phyloP scores from a whole-genome alignment of 352 stramenopile species.

The Phytopythium sindhum region DNA sequence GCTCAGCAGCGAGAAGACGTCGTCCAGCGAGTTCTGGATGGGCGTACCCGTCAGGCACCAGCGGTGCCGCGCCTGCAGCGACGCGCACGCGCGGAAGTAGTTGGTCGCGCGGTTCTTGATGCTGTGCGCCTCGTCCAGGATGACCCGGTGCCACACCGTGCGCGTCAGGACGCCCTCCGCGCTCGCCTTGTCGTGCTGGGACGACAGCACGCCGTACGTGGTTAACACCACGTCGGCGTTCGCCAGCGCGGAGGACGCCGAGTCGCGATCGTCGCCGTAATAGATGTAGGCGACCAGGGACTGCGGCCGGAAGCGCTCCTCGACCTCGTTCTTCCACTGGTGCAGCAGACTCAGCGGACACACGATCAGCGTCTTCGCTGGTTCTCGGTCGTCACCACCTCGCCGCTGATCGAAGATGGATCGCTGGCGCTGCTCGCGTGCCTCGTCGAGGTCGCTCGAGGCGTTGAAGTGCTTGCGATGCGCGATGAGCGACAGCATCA shows the following conservation, averaged over 20 bases:
- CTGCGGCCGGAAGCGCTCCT: slow-evolving; percentile 53
- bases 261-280: slow-evolving; percentile 65
- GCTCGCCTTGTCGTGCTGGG: slow-evolving; percentile 36
- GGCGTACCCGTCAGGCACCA: slow-evolving; percentile 92
- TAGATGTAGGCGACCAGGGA: slow-evolving; percentile 59
- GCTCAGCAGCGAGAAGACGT: slow-evolving; percentile 82
- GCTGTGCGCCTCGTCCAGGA: slow-evolving; percentile 89
- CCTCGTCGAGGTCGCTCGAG: not conserved
- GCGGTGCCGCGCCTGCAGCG: slow-evolving; percentile 53
- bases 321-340: slow-evolving; percentile 85
- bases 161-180: slow-evolving; percentile 23
- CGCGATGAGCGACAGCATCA: slow-evolving; percentile 63
- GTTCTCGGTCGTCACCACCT: not conserved
- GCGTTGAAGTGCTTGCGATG: slow-evolving; percentile 49
- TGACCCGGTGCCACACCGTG: slow-evolving; percentile 77
- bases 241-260: slow-evolving; percentile 8
- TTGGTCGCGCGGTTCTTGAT: slow-evolving; percentile 87
- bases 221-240: slow-evolving; percentile 78
- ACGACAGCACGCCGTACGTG: slow-evolving; percentile 78
- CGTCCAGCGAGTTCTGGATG: slow-evolving; percentile 87
- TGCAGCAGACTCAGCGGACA: slow-evolving; percentile 86
- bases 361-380: slow-evolving; percentile 72
- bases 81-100: slow-evolving; percentile 65
- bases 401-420: not conserved
- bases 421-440: not conserved